Conservation (phyloP, 2,329 filamentous ascomycete species). For the Leptographium lundbergii region DNA sequence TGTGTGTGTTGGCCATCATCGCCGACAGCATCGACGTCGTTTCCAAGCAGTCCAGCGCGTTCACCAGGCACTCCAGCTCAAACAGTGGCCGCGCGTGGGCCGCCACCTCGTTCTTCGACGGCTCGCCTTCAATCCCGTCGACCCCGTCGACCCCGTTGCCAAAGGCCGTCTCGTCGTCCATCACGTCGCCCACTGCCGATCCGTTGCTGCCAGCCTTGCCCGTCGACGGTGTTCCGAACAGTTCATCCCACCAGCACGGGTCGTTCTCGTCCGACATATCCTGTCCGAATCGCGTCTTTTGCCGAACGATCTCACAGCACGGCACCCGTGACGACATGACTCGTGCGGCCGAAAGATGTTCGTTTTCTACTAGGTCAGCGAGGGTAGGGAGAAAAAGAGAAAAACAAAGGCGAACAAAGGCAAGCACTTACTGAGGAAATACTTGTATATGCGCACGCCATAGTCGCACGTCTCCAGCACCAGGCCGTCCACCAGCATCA, state of each 20-base stretch:
- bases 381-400: slow-evolving; percentile 3
- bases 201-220: slow-evolving; percentile 15
- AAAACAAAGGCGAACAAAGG: not conserved
- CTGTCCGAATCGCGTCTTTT: slow-evolving; percentile 21
- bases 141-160: not conserved
- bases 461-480: slow-evolving; percentile 22
- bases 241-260: slow-evolving; percentile 20
- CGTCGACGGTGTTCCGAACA: slow-evolving; percentile 16
- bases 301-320: slow-evolving; percentile 34
- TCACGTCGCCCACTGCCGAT: slow-evolving; percentile 13
- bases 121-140: slow-evolving; percentile 6
- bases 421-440: slow-evolving; percentile 61
- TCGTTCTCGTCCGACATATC: slow-evolving; percentile 22
- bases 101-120: slow-evolving; percentile 29
- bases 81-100: slow-evolving; percentile 49
- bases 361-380: slow-evolving; percentile 25
- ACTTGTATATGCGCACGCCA: slow-evolving; percentile 64
- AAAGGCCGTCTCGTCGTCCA: slow-evolving; percentile 17
- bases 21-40: slow-evolving; percentile 46
- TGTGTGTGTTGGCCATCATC: slow-evolving; percentile 36
- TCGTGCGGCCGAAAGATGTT: slow-evolving; percentile 41
- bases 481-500: slow-evolving; percentile 52
- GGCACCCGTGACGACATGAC: slow-evolving; percentile 37
- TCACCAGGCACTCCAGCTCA: slow-evolving; percentile 56
- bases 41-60: slow-evolving; percentile 55